A percentile compares a stretch with the other conserved stretches of the same genome.
Conservation (phyloP, 768 basidiomycete genomes). For the Trametes villosa region DNA sequence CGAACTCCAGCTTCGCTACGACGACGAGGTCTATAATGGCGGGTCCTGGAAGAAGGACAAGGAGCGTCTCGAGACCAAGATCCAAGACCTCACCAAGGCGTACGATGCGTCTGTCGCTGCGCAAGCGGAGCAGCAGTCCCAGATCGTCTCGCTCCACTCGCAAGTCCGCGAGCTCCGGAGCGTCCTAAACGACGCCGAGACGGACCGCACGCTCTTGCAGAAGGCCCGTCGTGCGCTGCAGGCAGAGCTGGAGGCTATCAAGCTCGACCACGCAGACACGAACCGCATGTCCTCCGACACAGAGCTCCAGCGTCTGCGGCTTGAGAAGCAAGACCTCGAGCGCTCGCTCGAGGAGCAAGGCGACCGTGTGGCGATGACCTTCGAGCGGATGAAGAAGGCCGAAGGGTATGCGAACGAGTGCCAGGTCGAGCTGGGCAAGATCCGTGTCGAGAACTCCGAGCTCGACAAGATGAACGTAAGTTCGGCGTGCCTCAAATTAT, state of each 20-base stretch:
- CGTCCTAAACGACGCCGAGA: slow-evolving; percentile 85
- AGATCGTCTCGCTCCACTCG: slow-evolving; percentile 82
- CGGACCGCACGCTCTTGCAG: slow-evolving; percentile 76
- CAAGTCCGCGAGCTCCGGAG: slow-evolving; percentile 83
- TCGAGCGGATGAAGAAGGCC: slow-evolving; percentile 81
- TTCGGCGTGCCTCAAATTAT: slow-evolving; percentile 11
- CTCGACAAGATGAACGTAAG: slow-evolving; percentile 78
- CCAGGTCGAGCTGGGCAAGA: slow-evolving; percentile 74
- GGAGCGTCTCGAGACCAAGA: slow-evolving; percentile 85
- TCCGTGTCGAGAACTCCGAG: slow-evolving; percentile 80
- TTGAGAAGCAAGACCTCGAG: slow-evolving; percentile 84
- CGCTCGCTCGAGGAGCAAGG: slow-evolving; percentile 78
- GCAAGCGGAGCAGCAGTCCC: slow-evolving; percentile 81
- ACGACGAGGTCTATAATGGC: slow-evolving; percentile 78
- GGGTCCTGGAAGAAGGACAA: slow-evolving; percentile 88
- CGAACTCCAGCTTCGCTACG: slow-evolving; percentile 71
- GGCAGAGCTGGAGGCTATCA: slow-evolving; percentile 80
- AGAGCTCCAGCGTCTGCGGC: slow-evolving; percentile 72
- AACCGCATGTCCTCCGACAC: slow-evolving; percentile 71
- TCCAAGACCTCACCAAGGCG: slow-evolving; percentile 71
- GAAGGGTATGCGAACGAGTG: slow-evolving; percentile 76
- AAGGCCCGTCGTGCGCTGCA: slow-evolving; percentile 83
- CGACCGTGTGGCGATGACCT: slow-evolving; percentile 71
- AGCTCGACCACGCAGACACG: slow-evolving; percentile 72
- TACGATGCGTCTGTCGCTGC: slow-evolving; percentile 73